Conservation (phyloP, 1,284 basidiomycete genomes). For the Pseudomicrostroma phylloplanum region DNA sequence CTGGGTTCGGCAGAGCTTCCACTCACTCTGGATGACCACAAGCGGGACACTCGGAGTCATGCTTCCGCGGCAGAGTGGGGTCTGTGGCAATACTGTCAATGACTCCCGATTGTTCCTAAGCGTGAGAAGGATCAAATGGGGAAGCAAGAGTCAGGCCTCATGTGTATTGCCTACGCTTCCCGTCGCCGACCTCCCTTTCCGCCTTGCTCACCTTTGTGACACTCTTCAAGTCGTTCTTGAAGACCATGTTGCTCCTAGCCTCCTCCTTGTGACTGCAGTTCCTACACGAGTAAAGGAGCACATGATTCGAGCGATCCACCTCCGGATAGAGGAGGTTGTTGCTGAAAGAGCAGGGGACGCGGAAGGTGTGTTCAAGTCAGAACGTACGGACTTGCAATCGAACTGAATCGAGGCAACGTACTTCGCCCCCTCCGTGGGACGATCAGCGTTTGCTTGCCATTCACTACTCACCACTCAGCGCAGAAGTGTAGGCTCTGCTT, state of each 20-base stretch:
- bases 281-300: constrained; percentile 85
- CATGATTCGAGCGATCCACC: constrained; percentile 71
- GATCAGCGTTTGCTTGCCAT: background rate
- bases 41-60: constrained; percentile 40
- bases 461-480: constrained; percentile 33
- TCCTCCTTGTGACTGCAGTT: constrained; percentile 85
- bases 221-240: constrained; percentile 85
- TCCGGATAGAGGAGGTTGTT: constrained; percentile 87
- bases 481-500: constrained; percentile 42
- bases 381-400: background rate
- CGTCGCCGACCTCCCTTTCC: constrained; percentile 2
- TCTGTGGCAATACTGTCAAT: constrained; percentile 83
- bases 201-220: constrained; percentile 71
- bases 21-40: constrained; percentile 39
- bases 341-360: constrained; percentile 40
- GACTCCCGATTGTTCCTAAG: constrained; percentile 82
- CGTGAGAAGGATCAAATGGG: constrained; percentile 2
- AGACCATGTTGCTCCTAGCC: constrained; percentile 80
- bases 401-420: too few species aligned
- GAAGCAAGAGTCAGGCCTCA: background rate
- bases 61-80: constrained; percentile 63
- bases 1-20: background rate
- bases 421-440: too few species aligned
- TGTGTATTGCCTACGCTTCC: background rate
- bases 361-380: constrained; percentile 1